Conservation (phyloP, 2,329 filamentous ascomycete genomes). For the Aspergillus jensenii region DNA sequence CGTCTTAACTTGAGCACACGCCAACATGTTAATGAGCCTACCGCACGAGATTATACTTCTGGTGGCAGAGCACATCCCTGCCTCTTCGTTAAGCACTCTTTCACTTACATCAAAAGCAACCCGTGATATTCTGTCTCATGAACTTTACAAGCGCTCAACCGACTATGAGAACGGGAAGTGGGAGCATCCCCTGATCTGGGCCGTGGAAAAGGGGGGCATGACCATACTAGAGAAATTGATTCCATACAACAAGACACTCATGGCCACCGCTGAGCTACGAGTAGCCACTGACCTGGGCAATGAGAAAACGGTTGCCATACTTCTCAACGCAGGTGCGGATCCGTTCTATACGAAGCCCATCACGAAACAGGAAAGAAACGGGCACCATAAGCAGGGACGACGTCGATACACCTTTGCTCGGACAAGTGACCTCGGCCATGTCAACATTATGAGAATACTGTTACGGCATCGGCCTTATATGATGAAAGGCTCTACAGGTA, state of each 20-base stretch:
- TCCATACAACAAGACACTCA: background rate
- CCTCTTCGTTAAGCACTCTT: background rate
- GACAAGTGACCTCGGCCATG: background rate
- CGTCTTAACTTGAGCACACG: background rate
- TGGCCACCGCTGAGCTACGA: background rate
- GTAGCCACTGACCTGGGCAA: background rate
- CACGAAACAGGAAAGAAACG: background rate
- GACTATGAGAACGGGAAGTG: background rate
- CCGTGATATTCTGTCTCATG: background rate
- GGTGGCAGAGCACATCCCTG: background rate
- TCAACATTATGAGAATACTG: background rate
- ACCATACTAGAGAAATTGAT: background rate
- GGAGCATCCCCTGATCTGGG: background rate
- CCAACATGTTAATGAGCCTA: background rate
- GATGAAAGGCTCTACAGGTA: background rate
- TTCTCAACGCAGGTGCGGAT: background rate
- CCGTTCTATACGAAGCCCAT: background rate
- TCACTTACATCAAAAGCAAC: background rate
- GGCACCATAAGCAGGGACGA: too few species aligned
- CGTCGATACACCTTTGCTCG: background rate
- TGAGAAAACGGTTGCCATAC: background rate
- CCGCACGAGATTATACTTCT: background rate
- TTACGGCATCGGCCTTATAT: background rate
- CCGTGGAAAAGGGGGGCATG: background rate
- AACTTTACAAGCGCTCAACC: background rate